These are phyloP conservation scores for Russula emetica DNA, from an alignment of 768 basidiomycete species.

Conservation along the genomic window DNA sequence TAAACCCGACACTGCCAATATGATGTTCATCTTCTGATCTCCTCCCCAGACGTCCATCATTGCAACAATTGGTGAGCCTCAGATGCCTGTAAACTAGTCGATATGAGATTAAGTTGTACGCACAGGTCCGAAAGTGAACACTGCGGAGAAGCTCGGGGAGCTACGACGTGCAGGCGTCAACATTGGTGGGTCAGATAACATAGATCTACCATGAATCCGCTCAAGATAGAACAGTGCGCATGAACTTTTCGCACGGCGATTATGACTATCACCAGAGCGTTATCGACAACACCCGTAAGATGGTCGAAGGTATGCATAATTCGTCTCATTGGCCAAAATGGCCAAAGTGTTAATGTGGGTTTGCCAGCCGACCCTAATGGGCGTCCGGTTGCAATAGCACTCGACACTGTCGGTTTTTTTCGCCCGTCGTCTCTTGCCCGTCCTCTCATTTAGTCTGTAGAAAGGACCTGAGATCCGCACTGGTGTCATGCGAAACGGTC, in stretches of 20 bases:
- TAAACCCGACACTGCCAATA: background rate
- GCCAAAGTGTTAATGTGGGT: constrained; percentile 9
- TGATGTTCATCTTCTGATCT: constrained; percentile 9
- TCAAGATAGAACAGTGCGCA: constrained; percentile 65
- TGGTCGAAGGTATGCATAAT: constrained; percentile 59
- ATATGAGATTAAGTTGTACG: constrained; percentile 19
- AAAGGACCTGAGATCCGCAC: constrained; percentile 99
- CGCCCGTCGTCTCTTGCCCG: background rate
- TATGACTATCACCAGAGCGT: constrained; percentile 99
- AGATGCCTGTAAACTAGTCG: background rate
- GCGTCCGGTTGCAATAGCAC: constrained; percentile 93
- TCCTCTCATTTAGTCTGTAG: constrained; percentile 38
- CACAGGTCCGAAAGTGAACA: constrained; percentile 90
- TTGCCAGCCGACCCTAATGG: constrained; percentile 60
- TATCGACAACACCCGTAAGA: constrained; percentile 92
- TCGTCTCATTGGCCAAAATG: background rate
- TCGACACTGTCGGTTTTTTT: constrained; percentile 75
- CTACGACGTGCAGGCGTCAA: constrained; percentile 92
- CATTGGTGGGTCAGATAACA: constrained; percentile 66
- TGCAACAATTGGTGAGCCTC: constrained; percentile 83
- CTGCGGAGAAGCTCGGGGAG: constrained; percentile 78
- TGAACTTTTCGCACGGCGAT: constrained; percentile 99
- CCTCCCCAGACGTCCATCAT: constrained; percentile 86
- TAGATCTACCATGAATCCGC: constrained; percentile 1
- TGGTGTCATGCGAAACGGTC: constrained; percentile 80